A percentile compares a stretch with the other conserved stretches of the same genome.
Evolutionary conservation across 1,139 yeast genomes (phyloP).

Genomic region (Suhomyces wounanorum): DNA sequence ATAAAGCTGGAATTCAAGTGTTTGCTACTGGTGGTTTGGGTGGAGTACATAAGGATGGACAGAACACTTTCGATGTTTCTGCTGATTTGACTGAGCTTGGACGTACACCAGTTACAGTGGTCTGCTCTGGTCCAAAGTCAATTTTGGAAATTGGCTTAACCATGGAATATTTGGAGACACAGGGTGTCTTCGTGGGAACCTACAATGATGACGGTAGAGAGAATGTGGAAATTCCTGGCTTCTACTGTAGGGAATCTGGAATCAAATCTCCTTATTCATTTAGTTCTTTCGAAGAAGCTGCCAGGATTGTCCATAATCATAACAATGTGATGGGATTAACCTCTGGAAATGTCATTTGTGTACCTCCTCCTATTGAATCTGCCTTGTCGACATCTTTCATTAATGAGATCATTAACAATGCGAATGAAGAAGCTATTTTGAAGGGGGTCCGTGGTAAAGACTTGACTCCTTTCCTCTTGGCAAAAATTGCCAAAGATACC

Average conservation of each 20-base stretch:
- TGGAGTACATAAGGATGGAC: slow-evolving; percentile 85
- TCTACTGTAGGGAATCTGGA: slow-evolving; percentile 78
- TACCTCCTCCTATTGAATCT: slow-evolving; percentile 72
- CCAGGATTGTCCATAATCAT: slow-evolving; percentile 57
- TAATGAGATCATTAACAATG: slow-evolving; percentile 55
- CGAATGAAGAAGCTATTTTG: slow-evolving; percentile 57
- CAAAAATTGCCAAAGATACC: slow-evolving; percentile 64
- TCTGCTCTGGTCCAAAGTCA: slow-evolving; percentile 90
- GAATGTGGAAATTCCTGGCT: slow-evolving; percentile 67
- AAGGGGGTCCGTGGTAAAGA: slow-evolving; percentile 67
- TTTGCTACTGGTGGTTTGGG: slow-evolving; percentile 96
- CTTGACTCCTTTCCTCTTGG: slow-evolving; percentile 75
- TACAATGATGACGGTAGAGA: slow-evolving; percentile 41
- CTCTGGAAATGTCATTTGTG: slow-evolving; percentile 77
- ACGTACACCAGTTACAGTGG: slow-evolving; percentile 81
- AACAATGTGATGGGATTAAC: slow-evolving; percentile 50
- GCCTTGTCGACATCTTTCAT: slow-evolving; percentile 62
- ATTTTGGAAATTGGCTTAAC: slow-evolving; percentile 80
- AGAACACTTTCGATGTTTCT: slow-evolving; percentile 73
- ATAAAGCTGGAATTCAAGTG: slow-evolving; percentile 73
- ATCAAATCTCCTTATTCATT: slow-evolving; percentile 69
- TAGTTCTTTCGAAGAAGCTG: slow-evolving; percentile 55
- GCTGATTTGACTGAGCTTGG: slow-evolving; percentile 88
- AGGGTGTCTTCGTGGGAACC: slow-evolving; percentile 66
- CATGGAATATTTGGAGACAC: slow-evolving; percentile 85